phyloP scores from a whole-genome alignment of 768 basidiomycete species.

The Trametes cinnabarina region DNA sequence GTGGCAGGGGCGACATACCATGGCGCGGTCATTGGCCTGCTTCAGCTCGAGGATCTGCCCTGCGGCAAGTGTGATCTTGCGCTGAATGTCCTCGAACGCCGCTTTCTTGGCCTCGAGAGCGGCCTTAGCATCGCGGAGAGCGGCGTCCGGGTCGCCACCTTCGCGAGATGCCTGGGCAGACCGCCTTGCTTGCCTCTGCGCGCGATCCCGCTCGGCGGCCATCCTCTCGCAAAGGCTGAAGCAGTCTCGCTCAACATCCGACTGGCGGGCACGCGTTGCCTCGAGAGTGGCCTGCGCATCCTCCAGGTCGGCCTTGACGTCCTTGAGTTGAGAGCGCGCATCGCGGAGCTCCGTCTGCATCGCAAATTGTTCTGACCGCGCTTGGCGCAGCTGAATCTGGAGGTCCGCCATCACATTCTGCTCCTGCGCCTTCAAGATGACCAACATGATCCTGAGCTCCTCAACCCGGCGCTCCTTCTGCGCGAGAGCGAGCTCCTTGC shows the following conservation, averaged over 20 bases:
- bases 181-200: too few species aligned
- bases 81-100: background rate
- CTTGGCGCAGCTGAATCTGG: background rate
- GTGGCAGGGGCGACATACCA: background rate
- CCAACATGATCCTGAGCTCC: background rate
- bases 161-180: too few species aligned
- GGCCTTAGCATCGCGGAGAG: too few species aligned
- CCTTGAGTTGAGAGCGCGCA: background rate
- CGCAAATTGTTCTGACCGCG: background rate
- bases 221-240: too few species aligned
- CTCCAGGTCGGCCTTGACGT: background rate
- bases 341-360: too few species aligned
- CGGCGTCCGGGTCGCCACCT: too few species aligned
- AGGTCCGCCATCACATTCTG: background rate
- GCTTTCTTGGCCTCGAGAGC: background rate
- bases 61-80: background rate
- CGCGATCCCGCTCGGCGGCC: too few species aligned
- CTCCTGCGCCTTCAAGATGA: background rate
- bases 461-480: background rate
- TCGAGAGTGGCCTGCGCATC: background rate
- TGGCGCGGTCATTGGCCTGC: background rate
- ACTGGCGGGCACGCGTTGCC: background rate
- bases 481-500: background rate
- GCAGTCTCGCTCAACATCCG: background rate
- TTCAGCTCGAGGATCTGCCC: background rate